Conservation (phyloP, 805 yeast genomes). For the Candida sakaeoensis region DNA sequence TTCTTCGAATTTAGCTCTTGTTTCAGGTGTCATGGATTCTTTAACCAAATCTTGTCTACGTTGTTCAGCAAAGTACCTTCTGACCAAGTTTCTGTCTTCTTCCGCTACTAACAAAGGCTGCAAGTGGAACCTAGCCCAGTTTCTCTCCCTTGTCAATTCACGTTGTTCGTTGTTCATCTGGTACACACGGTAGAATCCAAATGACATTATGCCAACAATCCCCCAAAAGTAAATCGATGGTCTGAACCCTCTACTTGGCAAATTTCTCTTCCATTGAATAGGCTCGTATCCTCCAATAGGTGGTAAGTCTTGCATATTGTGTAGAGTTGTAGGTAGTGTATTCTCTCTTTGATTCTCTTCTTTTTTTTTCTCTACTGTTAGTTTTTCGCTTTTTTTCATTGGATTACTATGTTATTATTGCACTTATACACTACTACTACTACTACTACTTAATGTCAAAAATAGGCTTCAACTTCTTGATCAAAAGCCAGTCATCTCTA, state of each 20-base stretch:
- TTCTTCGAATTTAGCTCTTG: slow-evolving; percentile 38
- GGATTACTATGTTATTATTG: slow-evolving; percentile 1
- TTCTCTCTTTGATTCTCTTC: neutral
- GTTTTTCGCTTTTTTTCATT: slow-evolving; percentile 3
- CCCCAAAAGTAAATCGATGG: slow-evolving; percentile 70
- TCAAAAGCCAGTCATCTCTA: slow-evolving; percentile 92
- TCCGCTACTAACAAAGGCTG: slow-evolving; percentile 78
- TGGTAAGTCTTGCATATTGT: slow-evolving; percentile 70
- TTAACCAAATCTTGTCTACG: slow-evolving; percentile 58
- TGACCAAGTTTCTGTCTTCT: slow-evolving; percentile 71
- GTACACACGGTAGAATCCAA: slow-evolving; percentile 66
- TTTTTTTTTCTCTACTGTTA: too few species aligned
- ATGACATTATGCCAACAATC: slow-evolving; percentile 58
- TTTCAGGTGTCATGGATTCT: slow-evolving; percentile 39
- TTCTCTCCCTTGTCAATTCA: slow-evolving; percentile 70
- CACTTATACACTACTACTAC: neutral
- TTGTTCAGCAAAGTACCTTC: slow-evolving; percentile 64
- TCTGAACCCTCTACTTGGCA: slow-evolving; percentile 82
- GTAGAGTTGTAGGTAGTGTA: neutral
- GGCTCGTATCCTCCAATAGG: slow-evolving; percentile 84
- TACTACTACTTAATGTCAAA: slow-evolving; percentile 67
- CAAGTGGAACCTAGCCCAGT: slow-evolving; percentile 72
- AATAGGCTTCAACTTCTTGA: slow-evolving; percentile 82
- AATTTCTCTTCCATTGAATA: slow-evolving; percentile 83
- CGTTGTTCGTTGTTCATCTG: slow-evolving; percentile 71